phyloP scores from a whole-genome alignment of 352 stramenopile species.

The Phytophthora syringae region DNA sequence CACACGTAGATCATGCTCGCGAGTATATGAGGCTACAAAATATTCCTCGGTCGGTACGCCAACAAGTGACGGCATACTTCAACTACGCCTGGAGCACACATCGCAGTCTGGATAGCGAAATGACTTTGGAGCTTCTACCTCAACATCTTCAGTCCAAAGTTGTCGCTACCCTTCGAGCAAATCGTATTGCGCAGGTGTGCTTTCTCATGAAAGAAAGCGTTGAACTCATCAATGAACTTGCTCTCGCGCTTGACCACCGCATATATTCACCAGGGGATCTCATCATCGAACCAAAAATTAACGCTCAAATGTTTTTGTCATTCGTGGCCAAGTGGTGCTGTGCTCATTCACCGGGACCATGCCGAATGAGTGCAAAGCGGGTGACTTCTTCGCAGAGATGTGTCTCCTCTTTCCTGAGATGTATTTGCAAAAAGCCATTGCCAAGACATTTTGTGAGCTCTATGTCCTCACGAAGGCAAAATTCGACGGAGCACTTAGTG shows the following conservation, averaged over 20 bases:
- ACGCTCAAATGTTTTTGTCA: slow-evolving; percentile 85
- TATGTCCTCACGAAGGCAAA: slow-evolving; percentile 73
- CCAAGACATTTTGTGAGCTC: slow-evolving; percentile 83
- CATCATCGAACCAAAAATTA: slow-evolving; percentile 79
- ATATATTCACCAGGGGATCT: slow-evolving; percentile 67
- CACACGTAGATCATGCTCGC: slow-evolving; percentile 72
- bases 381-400: slow-evolving; percentile 69
- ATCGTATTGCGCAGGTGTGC: slow-evolving; percentile 67
- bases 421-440: slow-evolving; percentile 69
- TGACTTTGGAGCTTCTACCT: slow-evolving; percentile 55
- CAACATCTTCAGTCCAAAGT: slow-evolving; percentile 68
- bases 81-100: slow-evolving; percentile 71
- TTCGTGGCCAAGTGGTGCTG: slow-evolving; percentile 59
- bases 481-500: slow-evolving; percentile 56
- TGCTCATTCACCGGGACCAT: slow-evolving; percentile 49
- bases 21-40: slow-evolving; percentile 79
- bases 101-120: slow-evolving; percentile 64
- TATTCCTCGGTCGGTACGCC: slow-evolving; percentile 51
- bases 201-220: slow-evolving; percentile 75
- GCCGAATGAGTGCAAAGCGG: slow-evolving; percentile 60
- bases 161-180: slow-evolving; percentile 60
- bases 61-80: slow-evolving; percentile 70
- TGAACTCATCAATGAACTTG: slow-evolving; percentile 71
- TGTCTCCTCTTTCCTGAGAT: slow-evolving; percentile 62
- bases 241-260: slow-evolving; percentile 47